A percentile compares a stretch with the other conserved stretches of the same genome.
These are phyloP conservation scores for Iris pallida DNA, from an alignment of 116 monocot species.

Conservation along the genomic window DNA sequence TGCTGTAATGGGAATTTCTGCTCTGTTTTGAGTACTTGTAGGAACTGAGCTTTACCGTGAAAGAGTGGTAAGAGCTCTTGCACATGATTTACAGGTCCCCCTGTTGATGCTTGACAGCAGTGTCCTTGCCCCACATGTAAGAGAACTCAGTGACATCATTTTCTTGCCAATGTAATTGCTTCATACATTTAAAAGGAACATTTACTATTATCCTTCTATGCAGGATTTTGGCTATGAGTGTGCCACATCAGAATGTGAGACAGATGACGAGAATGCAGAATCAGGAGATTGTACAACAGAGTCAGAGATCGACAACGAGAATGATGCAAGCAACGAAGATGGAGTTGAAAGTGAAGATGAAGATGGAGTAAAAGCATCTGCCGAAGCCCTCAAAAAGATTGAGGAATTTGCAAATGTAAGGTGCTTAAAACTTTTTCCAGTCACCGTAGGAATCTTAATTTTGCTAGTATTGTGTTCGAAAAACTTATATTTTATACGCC, in stretches of 20 bases:
- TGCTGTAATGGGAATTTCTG: background rate
- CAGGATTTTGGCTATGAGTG: constrained; percentile 72
- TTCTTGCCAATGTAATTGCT: background rate
- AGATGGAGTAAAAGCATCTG: constrained; percentile 35
- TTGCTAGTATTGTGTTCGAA: too few species aligned
- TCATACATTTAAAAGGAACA: background rate
- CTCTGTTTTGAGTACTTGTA: constrained; percentile 10
- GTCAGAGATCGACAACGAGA: constrained; percentile 69
- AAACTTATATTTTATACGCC: too few species aligned
- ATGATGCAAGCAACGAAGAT: constrained; percentile 59
- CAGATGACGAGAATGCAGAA: constrained; percentile 63
- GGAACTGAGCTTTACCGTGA: constrained; percentile 91
- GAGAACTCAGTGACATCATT: constrained; percentile 3
- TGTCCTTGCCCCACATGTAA: constrained; percentile 77
- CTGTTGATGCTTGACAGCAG: constrained; percentile 76
- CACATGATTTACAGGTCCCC: constrained; percentile 70
- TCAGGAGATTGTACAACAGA: constrained; percentile 55
- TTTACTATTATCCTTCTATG: constrained; percentile 6
- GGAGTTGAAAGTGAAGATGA: constrained; percentile 72
- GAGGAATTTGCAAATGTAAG: constrained; percentile 72
- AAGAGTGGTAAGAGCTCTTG: constrained; percentile 74
- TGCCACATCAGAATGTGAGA: constrained; percentile 48
- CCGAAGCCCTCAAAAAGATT: constrained; percentile 63
- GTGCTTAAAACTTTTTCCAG: too few species aligned
- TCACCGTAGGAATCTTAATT: too few species aligned